Percentiles rank a stretch among this genome's conserved stretches.
Evolutionary conservation across 169 alveolate species (phyloP).

Genomic region (Babesia caballi): DNA sequence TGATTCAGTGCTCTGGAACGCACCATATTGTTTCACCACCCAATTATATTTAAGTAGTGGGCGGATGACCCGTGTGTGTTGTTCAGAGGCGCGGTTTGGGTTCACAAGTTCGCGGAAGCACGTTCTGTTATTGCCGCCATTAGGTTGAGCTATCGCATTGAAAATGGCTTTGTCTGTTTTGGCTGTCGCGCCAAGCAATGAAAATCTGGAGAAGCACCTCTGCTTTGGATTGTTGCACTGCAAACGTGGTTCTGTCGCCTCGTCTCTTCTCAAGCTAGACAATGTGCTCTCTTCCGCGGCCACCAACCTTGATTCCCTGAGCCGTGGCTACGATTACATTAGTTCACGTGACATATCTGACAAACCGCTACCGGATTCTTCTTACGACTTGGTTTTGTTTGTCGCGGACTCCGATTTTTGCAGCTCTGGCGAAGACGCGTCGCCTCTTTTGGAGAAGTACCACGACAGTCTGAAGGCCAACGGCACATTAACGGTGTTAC

Average conservation of each 20-base stretch:
- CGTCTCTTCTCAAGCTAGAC: constrained; percentile 36
- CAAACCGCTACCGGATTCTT: background rate
- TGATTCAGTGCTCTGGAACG: too few relatives aligned
- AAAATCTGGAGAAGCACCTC: constrained; percentile 5
- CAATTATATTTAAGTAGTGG: too few relatives aligned
- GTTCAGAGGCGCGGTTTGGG: too few relatives aligned
- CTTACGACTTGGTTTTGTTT: constrained; percentile 16
- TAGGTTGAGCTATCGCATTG: too few relatives aligned
- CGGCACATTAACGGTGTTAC: constrained; percentile 26
- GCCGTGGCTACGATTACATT: constrained; percentile 7
- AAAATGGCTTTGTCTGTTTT: constrained; percentile 1
- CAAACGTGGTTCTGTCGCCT: background rate
- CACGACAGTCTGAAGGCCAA: constrained; percentile 33
- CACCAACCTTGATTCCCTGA: background rate
- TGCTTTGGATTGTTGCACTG: background rate
- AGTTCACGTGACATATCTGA: background rate
- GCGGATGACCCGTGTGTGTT: too few relatives aligned
- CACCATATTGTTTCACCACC: too few relatives aligned
- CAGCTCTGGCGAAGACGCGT: constrained; percentile 34
- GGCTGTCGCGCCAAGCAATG: constrained; percentile 7
- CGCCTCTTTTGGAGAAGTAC: constrained; percentile 15
- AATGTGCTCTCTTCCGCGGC: background rate
- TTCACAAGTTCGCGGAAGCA: too few relatives aligned
- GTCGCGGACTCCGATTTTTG: constrained; percentile 16
- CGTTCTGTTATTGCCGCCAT: too few relatives aligned